phyloP scores from a whole-genome alignment of 2,329 filamentous ascomycete species.

The Canariomyces notabilis region DNA sequence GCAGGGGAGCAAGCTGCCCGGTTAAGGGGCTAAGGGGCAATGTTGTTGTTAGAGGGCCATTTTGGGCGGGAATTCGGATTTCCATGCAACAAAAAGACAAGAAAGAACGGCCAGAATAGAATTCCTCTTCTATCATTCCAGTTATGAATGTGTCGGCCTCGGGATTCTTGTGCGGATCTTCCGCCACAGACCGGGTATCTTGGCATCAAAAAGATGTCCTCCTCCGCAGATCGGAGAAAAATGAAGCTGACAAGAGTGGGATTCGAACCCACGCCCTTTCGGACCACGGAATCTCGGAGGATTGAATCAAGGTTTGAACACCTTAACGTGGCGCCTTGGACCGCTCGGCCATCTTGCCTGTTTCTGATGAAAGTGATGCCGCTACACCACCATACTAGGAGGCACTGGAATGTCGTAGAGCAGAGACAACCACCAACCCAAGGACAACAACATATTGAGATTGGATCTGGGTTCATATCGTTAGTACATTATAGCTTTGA shows the following conservation, averaged over 20 bases:
- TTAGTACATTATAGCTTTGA: too few relatives aligned
- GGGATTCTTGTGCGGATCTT: too few relatives aligned
- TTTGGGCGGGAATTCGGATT: too few relatives aligned
- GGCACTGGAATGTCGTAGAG: background rate
- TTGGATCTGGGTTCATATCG: too few relatives aligned
- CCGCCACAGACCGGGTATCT: too few relatives aligned
- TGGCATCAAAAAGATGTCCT: too few relatives aligned
- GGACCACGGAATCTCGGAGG: conserved; percentile 18
- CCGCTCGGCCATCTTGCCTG: conserved; percentile 22
- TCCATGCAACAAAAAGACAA: background rate
- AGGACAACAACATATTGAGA: too few relatives aligned
- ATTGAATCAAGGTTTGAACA: conserved; percentile 19
- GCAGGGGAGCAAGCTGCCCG: conserved; percentile 49
- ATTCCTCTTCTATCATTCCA: too few relatives aligned
- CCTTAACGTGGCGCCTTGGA: conserved; percentile 23
- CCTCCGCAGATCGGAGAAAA: background rate
- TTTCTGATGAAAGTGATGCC: background rate
- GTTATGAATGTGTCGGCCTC: too few relatives aligned
- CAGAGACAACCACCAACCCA: too few relatives aligned
- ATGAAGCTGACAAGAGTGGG: conserved; percentile 21
- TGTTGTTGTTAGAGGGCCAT: background rate
- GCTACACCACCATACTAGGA: background rate
- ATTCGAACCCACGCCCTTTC: conserved; percentile 22
- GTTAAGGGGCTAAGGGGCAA: too few relatives aligned
- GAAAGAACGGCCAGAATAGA: background rate